Conservation (phyloP, 1,284 basidiomycete genomes). For the Microbotryomycetes sp. region DNA sequence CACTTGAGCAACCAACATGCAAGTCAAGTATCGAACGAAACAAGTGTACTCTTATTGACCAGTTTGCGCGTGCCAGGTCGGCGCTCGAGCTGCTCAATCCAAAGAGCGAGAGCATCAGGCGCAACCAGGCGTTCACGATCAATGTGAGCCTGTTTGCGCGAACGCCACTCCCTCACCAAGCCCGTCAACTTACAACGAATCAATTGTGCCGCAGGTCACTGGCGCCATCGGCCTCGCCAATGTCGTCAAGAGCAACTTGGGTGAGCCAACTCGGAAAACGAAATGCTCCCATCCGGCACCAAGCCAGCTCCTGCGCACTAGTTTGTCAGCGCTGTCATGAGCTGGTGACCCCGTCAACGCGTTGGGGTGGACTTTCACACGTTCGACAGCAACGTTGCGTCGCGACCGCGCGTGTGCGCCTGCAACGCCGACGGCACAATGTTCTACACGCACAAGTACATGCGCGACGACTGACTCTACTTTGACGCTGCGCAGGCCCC, state of each 20-base stretch:
- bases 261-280: slow-evolving; percentile 43
- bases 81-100: slow-evolving; percentile 5
- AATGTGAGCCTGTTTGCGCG: slow-evolving; percentile 2
- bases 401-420: background rate
- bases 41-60: too few species aligned
- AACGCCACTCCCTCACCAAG: background rate
- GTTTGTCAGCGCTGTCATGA: background rate
- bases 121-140: slow-evolving; percentile 28
- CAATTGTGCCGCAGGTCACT: slow-evolving; percentile 44
- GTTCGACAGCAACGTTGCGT: background rate
- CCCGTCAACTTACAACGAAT: slow-evolving; percentile 39
- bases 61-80: background rate
- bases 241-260: slow-evolving; percentile 95
- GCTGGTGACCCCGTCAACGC: background rate
- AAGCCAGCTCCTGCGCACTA: background rate
- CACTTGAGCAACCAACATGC: too few species aligned
- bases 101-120: slow-evolving; percentile 19
- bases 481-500: slow-evolving; percentile 59
- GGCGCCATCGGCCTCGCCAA: slow-evolving; percentile 96
- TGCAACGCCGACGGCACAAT: slow-evolving; percentile 8
- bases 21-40: too few species aligned
- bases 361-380: background rate
- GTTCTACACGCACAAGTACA: slow-evolving; percentile 15
- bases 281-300: background rate
- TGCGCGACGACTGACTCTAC: slow-evolving; percentile 18